Percentiles rank a stretch among this genome's conserved stretches.
phyloP scores from a whole-genome alignment of 306 rosid genomes.

The Luffa aegyptiaca region DNA sequence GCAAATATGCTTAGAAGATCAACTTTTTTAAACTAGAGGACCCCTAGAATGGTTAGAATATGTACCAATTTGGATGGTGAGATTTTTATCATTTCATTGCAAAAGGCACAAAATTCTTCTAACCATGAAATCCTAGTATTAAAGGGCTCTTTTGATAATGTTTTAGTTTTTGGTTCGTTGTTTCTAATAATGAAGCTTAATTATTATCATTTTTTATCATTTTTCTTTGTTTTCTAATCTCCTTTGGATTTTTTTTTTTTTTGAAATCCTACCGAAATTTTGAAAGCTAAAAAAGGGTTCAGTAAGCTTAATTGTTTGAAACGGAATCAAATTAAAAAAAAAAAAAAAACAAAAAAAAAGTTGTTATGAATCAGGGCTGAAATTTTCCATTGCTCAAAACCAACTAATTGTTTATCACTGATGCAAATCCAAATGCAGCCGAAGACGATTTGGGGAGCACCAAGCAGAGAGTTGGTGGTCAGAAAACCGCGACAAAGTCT shows the following conservation, averaged over 20 bases:
- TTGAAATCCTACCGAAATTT: not conserved
- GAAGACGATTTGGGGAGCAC: slow-evolving; percentile 89
- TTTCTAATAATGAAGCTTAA: not conserved
- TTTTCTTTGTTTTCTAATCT: not conserved
- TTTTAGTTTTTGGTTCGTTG: not conserved
- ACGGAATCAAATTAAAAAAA: too few relatives aligned
- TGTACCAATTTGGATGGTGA: not conserved
- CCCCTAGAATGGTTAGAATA: not conserved
- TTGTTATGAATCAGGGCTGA: not conserved
- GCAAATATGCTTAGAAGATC: not conserved
- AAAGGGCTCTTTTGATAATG: not conserved
- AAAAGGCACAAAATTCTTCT: not conserved
- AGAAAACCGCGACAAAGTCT: slow-evolving; percentile 84
- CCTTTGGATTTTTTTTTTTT: not conserved
- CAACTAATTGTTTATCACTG: not conserved
- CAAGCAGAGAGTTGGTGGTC: slow-evolving; percentile 99
- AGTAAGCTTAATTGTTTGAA: not conserved
- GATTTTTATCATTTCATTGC: not conserved
- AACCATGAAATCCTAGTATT: not conserved
- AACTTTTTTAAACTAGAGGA: not conserved
- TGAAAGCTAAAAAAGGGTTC: not conserved
- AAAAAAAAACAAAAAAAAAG: too few relatives aligned
- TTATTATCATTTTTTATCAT: not conserved
- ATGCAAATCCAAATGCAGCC: slow-evolving; percentile 49
- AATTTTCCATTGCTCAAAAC: not conserved